phyloP scores from a whole-genome alignment of 805 yeast genomes.

The Yamadazyma kitorensis region DNA sequence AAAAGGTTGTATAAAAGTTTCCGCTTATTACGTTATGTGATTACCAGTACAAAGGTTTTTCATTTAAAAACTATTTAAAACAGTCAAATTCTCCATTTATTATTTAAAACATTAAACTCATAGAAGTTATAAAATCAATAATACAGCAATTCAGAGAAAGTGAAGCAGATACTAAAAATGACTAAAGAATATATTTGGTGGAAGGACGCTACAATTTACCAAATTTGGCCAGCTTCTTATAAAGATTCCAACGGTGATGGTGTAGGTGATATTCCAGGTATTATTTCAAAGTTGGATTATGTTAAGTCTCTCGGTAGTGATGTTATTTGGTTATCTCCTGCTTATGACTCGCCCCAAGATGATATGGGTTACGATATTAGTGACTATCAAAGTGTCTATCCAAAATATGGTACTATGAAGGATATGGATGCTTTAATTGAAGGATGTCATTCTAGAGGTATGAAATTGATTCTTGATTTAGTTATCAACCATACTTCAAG shows the following conservation, averaged over 20 bases:
- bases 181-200: slow-evolving; percentile 40
- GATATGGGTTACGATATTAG: slow-evolving; percentile 65
- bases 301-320: slow-evolving; percentile 48
- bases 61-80: too few species aligned
- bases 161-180: too few species aligned
- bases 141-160: too few species aligned
- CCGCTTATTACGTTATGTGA: too few species aligned
- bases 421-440: slow-evolving; percentile 49
- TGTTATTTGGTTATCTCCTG: slow-evolving; percentile 57
- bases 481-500: slow-evolving; percentile 59
- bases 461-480: slow-evolving; percentile 52
- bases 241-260: slow-evolving; percentile 61
- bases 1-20: too few species aligned
- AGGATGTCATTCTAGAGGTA: slow-evolving; percentile 46
- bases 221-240: slow-evolving; percentile 60
- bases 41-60: too few species aligned
- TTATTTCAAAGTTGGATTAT: slow-evolving; percentile 50
- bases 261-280: slow-evolving; percentile 55
- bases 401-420: slow-evolving; percentile 51
- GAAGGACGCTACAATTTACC: slow-evolving; percentile 56
- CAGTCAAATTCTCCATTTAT: too few species aligned
- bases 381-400: slow-evolving; percentile 51
- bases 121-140: too few species aligned
- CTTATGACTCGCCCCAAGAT: slow-evolving; percentile 56
- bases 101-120: too few species aligned